phyloP scores from a whole-genome alignment of 495 filamentous ascomycete species.

The Hyaloscypha finlandica region DNA sequence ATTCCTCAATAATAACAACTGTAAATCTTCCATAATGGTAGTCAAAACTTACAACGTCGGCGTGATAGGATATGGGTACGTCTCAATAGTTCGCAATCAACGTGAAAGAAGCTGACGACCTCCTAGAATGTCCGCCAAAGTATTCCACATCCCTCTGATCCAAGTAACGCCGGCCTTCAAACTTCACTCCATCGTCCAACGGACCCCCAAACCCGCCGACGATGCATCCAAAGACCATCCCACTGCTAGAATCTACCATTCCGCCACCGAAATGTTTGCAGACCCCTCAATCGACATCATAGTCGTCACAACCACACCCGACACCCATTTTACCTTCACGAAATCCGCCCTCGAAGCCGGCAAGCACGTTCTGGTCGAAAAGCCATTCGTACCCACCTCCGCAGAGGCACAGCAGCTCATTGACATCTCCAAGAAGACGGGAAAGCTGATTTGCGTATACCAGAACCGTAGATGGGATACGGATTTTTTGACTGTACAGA shows the following conservation, averaged over 20 bases:
- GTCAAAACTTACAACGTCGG: slow-evolving; percentile 51
- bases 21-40: slow-evolving; percentile 26
- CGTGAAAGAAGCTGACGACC: slow-evolving; percentile 23
- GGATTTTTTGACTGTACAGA: slow-evolving; percentile 77
- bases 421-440: slow-evolving; percentile 59
- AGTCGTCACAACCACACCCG: slow-evolving; percentile 73
- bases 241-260: slow-evolving; percentile 61
- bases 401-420: slow-evolving; percentile 72
- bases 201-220: slow-evolving; percentile 64
- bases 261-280: slow-evolving; percentile 61
- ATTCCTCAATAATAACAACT: neutral
- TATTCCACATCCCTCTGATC: slow-evolving; percentile 91
- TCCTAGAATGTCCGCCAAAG: slow-evolving; percentile 73
- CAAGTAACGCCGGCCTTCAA: slow-evolving; percentile 61
- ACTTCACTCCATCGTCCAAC: slow-evolving; percentile 80
- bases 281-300: slow-evolving; percentile 70
- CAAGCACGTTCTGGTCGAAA: slow-evolving; percentile 88
- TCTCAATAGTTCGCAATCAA: neutral
- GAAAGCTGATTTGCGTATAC: slow-evolving; percentile 73
- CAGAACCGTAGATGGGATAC: slow-evolving; percentile 88
- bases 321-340: slow-evolving; percentile 69
- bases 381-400: slow-evolving; percentile 78
- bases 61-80: slow-evolving; percentile 55
- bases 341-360: slow-evolving; percentile 69
- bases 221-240: slow-evolving; percentile 69